Evolutionary conservation across 345 rosid species (phyloP).

Genomic region (Hevea brasiliensis): DNA sequence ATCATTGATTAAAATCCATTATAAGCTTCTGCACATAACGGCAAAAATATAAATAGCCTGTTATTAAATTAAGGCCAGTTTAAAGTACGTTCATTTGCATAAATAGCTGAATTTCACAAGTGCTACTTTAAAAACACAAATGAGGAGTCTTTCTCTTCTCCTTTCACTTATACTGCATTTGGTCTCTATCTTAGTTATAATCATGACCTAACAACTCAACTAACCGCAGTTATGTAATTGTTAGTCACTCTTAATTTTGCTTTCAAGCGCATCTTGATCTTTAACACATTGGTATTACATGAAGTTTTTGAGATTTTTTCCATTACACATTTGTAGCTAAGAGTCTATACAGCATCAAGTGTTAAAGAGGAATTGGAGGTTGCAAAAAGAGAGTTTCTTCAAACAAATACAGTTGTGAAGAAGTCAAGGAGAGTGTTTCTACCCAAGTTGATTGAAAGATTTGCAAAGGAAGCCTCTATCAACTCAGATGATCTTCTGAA

Average conservation of each 20-base stretch:
- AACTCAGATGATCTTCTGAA: conserved; percentile 54
- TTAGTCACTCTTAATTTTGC: background rate
- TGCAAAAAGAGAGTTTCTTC: conserved; percentile 71
- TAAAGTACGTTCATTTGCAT: background rate
- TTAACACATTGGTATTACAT: background rate
- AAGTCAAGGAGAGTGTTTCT: conserved; percentile 65
- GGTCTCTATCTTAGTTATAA: no score
- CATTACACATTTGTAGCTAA: conserved; percentile 46
- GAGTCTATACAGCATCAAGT: conserved; percentile 61
- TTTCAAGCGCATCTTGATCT: background rate
- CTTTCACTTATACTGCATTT: no score
- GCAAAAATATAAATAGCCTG: background rate
- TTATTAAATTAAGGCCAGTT: no score
- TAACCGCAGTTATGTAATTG: no score
- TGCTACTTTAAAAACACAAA: no score
- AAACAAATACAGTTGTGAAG: conserved; percentile 52
- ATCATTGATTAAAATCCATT: background rate
- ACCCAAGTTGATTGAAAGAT: conserved; percentile 70
- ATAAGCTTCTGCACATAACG: background rate
- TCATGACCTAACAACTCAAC: no score
- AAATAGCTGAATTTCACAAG: background rate
- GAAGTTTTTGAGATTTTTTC: background rate
- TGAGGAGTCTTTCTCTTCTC: no score
- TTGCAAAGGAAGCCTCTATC: conserved; percentile 62
- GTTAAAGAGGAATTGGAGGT: conserved; percentile 63